Percentiles rank a stretch among this genome's conserved stretches.
Conservation (phyloP, 2,329 filamentous ascomycete species). For the Rhynchosporium graminicola region DNA sequence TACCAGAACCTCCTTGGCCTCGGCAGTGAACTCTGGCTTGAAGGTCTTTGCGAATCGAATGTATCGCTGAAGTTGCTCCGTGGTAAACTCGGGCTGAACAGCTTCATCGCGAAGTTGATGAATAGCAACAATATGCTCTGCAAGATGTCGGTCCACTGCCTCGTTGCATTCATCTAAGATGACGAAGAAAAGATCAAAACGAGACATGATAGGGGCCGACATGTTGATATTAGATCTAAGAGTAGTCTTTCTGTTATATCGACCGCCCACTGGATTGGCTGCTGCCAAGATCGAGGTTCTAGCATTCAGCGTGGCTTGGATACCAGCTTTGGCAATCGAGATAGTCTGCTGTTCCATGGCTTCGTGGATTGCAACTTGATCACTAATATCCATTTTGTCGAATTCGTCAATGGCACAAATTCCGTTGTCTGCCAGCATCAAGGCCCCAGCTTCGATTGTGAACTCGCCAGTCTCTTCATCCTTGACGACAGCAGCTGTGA, state of each 20-base stretch:
- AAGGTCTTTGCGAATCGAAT: constrained; percentile 96
- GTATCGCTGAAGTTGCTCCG: constrained; percentile 93
- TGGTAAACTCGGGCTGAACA: constrained; percentile 89
- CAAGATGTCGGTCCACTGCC: constrained; percentile 82
- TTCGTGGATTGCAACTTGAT: constrained; percentile 99
- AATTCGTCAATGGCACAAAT: constrained; percentile 99
- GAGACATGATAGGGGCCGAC: constrained; percentile 98
- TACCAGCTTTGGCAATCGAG: constrained; percentile 96
- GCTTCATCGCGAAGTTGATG: constrained; percentile 92
- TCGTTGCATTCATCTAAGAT: constrained; percentile 97
- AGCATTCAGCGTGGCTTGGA: constrained; percentile 95
- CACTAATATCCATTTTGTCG: constrained; percentile 98
- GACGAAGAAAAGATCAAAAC: constrained; percentile 98
- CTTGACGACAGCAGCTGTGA: constrained; percentile 95
- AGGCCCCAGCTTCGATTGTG: constrained; percentile 95
- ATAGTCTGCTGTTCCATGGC: constrained; percentile 99
- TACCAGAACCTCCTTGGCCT: constrained; percentile 83
- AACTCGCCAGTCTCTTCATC: constrained; percentile 99
- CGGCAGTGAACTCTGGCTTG: constrained; percentile 85
- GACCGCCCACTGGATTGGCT: constrained; percentile 90
- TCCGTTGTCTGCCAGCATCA: constrained; percentile 96
- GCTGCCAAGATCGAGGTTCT: constrained; percentile 93
- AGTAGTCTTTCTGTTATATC: constrained; percentile 96
- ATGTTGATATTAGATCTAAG: constrained; percentile 96
- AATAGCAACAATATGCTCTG: constrained; percentile 90